Evolutionary conservation across 495 filamentous ascomycete species (phyloP).

Genomic region (Neurospora sp.): DNA sequence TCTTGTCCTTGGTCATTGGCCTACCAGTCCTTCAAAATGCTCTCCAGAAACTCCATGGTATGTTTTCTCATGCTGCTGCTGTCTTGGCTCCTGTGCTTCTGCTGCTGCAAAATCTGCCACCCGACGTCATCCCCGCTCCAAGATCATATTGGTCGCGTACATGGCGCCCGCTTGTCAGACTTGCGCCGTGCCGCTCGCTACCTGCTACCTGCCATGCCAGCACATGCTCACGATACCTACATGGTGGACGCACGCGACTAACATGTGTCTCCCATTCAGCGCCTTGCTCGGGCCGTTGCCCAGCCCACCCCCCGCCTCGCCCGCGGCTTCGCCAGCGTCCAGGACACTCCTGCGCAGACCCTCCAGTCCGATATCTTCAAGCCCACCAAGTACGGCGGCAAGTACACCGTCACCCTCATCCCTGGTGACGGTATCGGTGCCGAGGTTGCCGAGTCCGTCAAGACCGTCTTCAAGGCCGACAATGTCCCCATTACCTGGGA

Average conservation of each 20-base stretch:
- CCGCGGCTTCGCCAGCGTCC: slow-evolving; percentile 60
- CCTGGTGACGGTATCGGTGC: slow-evolving; percentile 97
- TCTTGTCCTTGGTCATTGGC: slow-evolving; percentile 8
- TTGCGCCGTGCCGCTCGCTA: neutral
- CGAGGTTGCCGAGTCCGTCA: slow-evolving; percentile 94
- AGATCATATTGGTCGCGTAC: neutral
- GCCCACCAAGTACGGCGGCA: slow-evolving; percentile 97
- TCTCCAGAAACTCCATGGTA: slow-evolving; percentile 50
- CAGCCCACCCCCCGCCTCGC: slow-evolving; percentile 35
- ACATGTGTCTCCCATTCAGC: slow-evolving; percentile 22
- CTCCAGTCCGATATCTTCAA: slow-evolving; percentile 88
- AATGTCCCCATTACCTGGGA: slow-evolving; percentile 99
- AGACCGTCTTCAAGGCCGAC: slow-evolving; percentile 98
- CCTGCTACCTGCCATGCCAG: neutral
- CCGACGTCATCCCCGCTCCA: neutral
- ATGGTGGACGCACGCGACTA: neutral
- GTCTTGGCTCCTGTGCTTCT: neutral
- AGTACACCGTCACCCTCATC: slow-evolving; percentile 97
- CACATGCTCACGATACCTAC: neutral
- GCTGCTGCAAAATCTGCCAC: slow-evolving; percentile 10
- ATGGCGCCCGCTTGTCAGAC: neutral
- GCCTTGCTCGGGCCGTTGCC: slow-evolving; percentile 46
- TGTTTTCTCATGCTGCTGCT: slow-evolving; percentile 4
- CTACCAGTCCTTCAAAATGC: slow-evolving; percentile 37
- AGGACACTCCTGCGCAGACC: slow-evolving; percentile 75